These are phyloP conservation scores for Grosmannia clavigera DNA, from an alignment of 2,329 filamentous ascomycete genomes.

Conservation along the genomic window DNA sequence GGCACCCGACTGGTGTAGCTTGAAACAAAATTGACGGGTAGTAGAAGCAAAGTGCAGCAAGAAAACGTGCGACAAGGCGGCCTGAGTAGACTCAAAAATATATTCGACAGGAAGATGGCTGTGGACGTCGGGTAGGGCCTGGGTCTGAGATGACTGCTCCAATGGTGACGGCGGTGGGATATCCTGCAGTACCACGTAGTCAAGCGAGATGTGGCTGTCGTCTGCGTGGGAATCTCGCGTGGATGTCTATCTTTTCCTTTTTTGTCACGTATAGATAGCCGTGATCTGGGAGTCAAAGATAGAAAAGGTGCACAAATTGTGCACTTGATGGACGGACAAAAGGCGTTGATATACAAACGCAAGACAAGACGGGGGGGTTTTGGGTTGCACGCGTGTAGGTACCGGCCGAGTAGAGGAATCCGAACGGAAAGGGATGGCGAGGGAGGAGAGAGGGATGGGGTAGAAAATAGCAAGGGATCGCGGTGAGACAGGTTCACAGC, in stretches of 20 bases:
- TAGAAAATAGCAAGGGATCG: not conserved
- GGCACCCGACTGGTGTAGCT: not conserved
- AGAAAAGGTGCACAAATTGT: not conserved
- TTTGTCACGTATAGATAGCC: not conserved
- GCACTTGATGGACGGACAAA: not conserved
- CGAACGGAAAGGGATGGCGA: not conserved
- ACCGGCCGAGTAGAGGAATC: not conserved
- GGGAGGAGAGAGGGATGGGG: not conserved
- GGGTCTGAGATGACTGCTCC: not conserved
- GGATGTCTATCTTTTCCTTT: not conserved
- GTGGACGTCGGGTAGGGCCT: not conserved
- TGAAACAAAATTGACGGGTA: not conserved
- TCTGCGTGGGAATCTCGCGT: not conserved
- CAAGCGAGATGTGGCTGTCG: slow-evolving; percentile 3
- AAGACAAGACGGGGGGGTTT: not conserved
- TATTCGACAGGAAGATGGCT: not conserved
- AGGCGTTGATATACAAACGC: not conserved
- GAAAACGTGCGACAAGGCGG: not conserved
- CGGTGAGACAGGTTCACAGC: not conserved
- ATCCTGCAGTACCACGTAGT: slow-evolving; percentile 3
- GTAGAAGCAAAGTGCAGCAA: too few species aligned
- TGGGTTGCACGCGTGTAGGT: not conserved
- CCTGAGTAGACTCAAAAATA: not conserved
- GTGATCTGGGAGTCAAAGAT: not conserved
- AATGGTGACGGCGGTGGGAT: not conserved